Evolutionary conservation across 1,284 basidiomycete genomes (phyloP).

Genomic region (Irpex rosettiformis): DNA sequence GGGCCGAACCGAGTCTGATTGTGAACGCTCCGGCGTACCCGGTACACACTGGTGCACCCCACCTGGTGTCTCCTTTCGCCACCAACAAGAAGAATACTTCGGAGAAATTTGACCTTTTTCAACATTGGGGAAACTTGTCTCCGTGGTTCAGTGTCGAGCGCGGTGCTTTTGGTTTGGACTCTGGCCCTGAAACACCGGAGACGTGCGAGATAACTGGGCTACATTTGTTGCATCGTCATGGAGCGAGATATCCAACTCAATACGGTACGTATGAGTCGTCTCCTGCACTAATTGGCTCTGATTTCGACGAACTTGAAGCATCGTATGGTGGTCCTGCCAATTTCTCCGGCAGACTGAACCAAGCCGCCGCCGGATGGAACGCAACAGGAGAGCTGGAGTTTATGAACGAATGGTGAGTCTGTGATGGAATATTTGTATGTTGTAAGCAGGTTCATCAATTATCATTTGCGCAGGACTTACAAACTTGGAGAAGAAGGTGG

Average conservation of each 20-base stretch:
- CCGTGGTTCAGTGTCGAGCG: conserved; percentile 81
- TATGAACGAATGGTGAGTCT: conserved; percentile 66
- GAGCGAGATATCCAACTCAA: conserved; percentile 77
- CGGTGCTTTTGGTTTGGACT: conserved; percentile 69
- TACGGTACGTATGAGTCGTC: conserved; percentile 45
- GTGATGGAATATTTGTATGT: background rate
- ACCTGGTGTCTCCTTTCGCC: conserved; percentile 50
- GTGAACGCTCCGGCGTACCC: conserved; percentile 78
- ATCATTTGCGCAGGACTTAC: conserved; percentile 56
- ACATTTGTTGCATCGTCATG: conserved; percentile 78
- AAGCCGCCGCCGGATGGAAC: conserved; percentile 53
- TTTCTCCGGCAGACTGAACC: conserved; percentile 56
- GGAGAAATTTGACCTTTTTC: conserved; percentile 58
- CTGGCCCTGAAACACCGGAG: conserved; percentile 65
- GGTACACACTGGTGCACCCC: conserved; percentile 64
- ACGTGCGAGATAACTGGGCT: conserved; percentile 69
- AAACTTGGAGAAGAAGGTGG: conserved; percentile 76
- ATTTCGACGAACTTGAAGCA: conserved; percentile 33
- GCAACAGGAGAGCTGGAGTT: conserved; percentile 65
- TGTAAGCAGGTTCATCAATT: background rate
- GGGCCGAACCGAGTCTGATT: conserved; percentile 76
- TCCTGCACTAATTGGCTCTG: background rate
- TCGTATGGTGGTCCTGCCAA: conserved; percentile 65
- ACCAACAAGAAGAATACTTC: conserved; percentile 16
- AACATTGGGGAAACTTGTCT: conserved; percentile 79